Evolutionary conservation across 2,329 filamentous ascomycete species (phyloP).

Genomic region (Orbilia javanica): DNA sequence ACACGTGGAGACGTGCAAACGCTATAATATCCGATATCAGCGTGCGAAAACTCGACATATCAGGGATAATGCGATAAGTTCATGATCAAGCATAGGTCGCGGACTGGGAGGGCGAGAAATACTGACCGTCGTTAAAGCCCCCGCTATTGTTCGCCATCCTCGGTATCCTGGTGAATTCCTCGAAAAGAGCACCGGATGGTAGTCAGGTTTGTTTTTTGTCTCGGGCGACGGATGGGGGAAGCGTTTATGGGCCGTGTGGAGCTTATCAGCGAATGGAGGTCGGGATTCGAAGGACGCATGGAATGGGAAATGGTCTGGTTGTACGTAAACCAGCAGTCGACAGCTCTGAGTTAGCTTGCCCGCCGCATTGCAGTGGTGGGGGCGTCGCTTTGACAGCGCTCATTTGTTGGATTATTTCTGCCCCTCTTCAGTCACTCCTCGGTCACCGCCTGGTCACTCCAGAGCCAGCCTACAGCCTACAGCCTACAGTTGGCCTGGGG

Average conservation of each 20-base stretch:
- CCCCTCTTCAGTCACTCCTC: conserved; percentile 21
- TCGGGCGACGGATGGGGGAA: conserved; percentile 29
- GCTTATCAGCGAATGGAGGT: conserved; percentile 47
- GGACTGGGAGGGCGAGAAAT: conserved; percentile 10
- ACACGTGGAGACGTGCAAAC: conserved; percentile 56
- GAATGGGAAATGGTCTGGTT: conserved; percentile 17
- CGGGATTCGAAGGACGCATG: conserved; percentile 23
- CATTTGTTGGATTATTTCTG: conserved; percentile 45
- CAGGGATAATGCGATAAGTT: neutral
- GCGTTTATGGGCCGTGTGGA: conserved; percentile 40
- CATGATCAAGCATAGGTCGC: neutral
- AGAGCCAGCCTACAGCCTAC: neutral
- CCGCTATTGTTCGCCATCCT: conserved; percentile 56
- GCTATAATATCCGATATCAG: conserved; percentile 33
- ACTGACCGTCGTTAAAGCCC: conserved; percentile 54
- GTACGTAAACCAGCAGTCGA: conserved; percentile 41
- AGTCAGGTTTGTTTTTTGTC: neutral
- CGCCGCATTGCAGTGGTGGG: conserved; percentile 36
- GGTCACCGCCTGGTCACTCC: too few relatives aligned
- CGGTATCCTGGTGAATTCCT: conserved; percentile 20
- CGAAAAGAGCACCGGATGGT: conserved; percentile 7
- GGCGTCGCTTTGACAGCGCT: conserved; percentile 42
- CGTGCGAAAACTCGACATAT: conserved; percentile 20
- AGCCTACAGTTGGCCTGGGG: neutral
- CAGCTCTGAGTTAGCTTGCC: conserved; percentile 24